Base-by-base conservation (phyloP, 169 alveolate genomes). In the Cryptosporidium meleagridis region DNA sequence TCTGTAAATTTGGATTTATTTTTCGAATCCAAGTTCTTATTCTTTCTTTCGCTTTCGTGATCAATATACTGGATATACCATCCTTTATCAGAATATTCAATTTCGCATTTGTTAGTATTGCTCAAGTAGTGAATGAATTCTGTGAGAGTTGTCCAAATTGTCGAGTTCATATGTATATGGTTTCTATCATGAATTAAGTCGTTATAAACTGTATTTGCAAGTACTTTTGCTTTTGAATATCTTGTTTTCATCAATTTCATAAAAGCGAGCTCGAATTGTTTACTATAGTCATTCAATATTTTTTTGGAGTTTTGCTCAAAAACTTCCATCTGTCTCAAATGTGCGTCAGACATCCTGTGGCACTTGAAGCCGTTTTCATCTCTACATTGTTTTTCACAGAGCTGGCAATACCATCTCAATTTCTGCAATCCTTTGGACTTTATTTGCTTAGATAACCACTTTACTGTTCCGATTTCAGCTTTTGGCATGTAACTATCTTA, bases 321-420 rank as follows among this genome's bases (percentile, higher is more conserved):
- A 23, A 96, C 92, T 84, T 95, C 97, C 99, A 97, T 97, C 93
- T 94, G 94, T 29, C 98, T 95, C 86, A 94, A 96, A 89, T 97
- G 99, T 5, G 96, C 94, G 67, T 97, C 99, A 10, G 99, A 97
- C 89, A 94, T 93, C 39, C 97, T 92, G 67, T 96, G 98, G 84
- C 98, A 97, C 95, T 96, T 97, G 94, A 96, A 97, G 5, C 99
- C 99, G 75, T 97, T 97, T 85, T 96, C 98, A 75, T 97, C 99
- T 33, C 98, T 93, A 94, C 99, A 97, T 70, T 96, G 98, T 89
- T 97, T 96, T 91, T 97, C 97, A 75, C 99, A 96, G 97, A 97
- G 95, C 92, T 97, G 98, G 93, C 99, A 97, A 86, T 97, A 97
- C 98, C 98, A 97, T 59, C 96, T 96, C 51, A 95, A 94, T 93